Evolutionary conservation across 257 asterid species (phyloP).

Genomic region (Echium plantagineum): DNA sequence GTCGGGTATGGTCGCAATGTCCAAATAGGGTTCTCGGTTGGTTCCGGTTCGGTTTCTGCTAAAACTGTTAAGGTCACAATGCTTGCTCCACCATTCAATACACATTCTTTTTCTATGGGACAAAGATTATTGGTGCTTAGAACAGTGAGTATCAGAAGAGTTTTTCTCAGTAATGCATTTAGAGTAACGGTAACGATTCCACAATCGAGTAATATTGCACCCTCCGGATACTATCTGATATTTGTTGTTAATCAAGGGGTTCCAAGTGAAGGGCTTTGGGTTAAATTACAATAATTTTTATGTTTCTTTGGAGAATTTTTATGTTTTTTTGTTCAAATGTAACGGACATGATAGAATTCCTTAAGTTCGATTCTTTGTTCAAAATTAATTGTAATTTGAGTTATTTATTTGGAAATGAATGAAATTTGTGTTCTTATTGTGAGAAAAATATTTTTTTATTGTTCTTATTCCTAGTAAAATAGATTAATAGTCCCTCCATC

Average conservation of each 20-base stretch:
- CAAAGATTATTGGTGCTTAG: background rate
- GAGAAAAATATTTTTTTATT: too few relatives aligned
- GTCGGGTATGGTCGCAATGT: constrained; percentile 3
- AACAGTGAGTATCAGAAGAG: too few relatives aligned
- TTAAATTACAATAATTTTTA: background rate
- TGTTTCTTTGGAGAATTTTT: background rate
- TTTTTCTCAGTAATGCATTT: background rate
- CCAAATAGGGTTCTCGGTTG: constrained; percentile 1
- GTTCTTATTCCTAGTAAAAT: too few relatives aligned
- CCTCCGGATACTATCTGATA: background rate
- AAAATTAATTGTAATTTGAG: too few relatives aligned
- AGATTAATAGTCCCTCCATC: too few relatives aligned
- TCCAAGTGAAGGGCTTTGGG: background rate
- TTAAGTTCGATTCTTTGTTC: too few relatives aligned
- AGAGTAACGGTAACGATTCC: background rate
- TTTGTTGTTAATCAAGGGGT: background rate
- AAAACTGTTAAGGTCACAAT: constrained; percentile 13
- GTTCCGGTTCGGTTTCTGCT: background rate
- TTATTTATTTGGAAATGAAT: too few relatives aligned
- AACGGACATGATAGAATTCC: too few relatives aligned
- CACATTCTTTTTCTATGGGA: background rate
- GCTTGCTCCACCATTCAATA: constrained; percentile 13
- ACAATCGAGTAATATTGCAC: background rate
- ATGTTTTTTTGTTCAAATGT: background rate
- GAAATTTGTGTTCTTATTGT: too few relatives aligned